phyloP scores from a whole-genome alignment of 192 early-diverging fungal species.

The Coemansia sp. region DNA sequence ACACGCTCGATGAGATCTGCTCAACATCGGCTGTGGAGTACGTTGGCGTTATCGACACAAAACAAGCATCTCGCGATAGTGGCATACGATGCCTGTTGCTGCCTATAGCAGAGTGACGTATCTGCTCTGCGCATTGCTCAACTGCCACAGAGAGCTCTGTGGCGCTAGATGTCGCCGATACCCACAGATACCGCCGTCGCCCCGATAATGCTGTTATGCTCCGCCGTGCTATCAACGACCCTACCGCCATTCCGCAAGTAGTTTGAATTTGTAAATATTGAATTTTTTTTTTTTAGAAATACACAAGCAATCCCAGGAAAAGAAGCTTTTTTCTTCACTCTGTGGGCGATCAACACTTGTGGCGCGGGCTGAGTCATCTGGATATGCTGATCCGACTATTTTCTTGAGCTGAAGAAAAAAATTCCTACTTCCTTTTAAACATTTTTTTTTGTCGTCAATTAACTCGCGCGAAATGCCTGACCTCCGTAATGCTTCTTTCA shows the following conservation, averaged over 20 bases:
- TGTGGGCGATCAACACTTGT: not conserved
- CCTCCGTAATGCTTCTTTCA: constrained; percentile 23
- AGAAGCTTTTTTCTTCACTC: not conserved
- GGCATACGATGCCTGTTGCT: not conserved
- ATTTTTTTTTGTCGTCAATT: not conserved
- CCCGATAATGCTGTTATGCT: not conserved
- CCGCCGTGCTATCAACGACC: not conserved
- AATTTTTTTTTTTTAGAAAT: not conserved
- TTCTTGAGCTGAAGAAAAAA: not conserved
- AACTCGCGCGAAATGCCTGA: constrained; percentile 3
- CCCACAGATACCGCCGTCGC: constrained; percentile 26
- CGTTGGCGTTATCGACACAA: not conserved
- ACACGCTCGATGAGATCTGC: not conserved
- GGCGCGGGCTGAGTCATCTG: no score
- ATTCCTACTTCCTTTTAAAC: not conserved
- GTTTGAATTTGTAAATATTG: not conserved
- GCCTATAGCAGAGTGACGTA: not conserved
- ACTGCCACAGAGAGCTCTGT: constrained; percentile 16
- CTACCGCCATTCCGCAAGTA: not conserved
- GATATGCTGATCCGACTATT: no score
- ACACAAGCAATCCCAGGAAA: not conserved
- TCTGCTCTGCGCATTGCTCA: constrained; percentile 8
- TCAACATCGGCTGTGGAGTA: not conserved
- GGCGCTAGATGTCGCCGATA: constrained; percentile 29
- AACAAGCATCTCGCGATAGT: not conserved